Percentiles rank a stretch among this genome's conserved stretches.
phyloP scores from a whole-genome alignment of 2,329 filamentous ascomycete species.

The Exophiala bonariae region DNA sequence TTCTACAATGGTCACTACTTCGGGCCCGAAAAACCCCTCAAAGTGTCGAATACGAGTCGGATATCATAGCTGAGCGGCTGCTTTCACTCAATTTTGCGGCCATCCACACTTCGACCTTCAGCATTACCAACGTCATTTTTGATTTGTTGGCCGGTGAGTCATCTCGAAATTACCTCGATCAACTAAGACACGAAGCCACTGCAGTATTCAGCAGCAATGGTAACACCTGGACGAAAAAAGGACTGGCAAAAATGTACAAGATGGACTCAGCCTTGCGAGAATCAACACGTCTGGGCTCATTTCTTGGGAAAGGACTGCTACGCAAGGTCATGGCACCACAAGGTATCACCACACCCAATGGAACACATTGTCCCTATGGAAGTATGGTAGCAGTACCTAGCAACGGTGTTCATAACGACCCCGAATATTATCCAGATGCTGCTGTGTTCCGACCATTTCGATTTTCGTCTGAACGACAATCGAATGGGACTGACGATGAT shows the following conservation, averaged over 20 bases:
- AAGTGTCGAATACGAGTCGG: slow-evolving; percentile 45
- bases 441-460: slow-evolving; percentile 51
- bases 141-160: slow-evolving; percentile 30
- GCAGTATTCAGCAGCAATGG: slow-evolving; percentile 28
- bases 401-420: slow-evolving; percentile 49
- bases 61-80: slow-evolving; percentile 52
- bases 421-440: slow-evolving; percentile 44
- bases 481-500: slow-evolving; percentile 33
- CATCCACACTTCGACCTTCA: slow-evolving; percentile 34
- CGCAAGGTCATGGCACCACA: slow-evolving; percentile 29
- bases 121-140: slow-evolving; percentile 31
- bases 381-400: slow-evolving; percentile 46
- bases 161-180: slow-evolving; percentile 23
- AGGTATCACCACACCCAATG: slow-evolving; percentile 36
- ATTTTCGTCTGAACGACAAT: slow-evolving; percentile 47
- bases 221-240: slow-evolving; percentile 38
- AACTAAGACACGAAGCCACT: slow-evolving; percentile 38
- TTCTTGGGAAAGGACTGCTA: slow-evolving; percentile 35
- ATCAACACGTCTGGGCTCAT: slow-evolving; percentile 41
- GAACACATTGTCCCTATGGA: slow-evolving; percentile 48
- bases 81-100: slow-evolving; percentile 48
- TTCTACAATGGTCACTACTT: slow-evolving; percentile 58
- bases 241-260: slow-evolving; percentile 37
- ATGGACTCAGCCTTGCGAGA: slow-evolving; percentile 47
- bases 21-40: slow-evolving; percentile 49